Evolutionary conservation across 768 basidiomycete species (phyloP), one percentile per base, ranked within the genome.

Genomic region (Leccinellum rugosiceps): DNA sequence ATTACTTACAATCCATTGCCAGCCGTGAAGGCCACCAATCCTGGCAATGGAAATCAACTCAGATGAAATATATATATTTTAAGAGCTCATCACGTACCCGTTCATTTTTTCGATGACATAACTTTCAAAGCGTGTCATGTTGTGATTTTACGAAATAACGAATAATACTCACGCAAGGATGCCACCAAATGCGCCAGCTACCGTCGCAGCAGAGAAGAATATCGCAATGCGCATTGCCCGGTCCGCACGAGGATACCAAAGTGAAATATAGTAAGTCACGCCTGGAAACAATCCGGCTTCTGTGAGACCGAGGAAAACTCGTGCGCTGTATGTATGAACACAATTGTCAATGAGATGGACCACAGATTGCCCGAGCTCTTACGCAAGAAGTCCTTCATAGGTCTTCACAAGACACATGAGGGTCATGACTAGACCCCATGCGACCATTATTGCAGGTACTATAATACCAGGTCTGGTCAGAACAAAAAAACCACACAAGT

Each of bases 151-250:
- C 6, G n/a, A 13, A 28, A 35, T 19, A 8, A 21, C 13, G 15
- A 25, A 35, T 47, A 17, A 28, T 3, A 54, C 80, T 62, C 65
- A 82, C 54, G 81, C 82, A 30, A 67, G 73, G 47, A 83, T 63
- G 31, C 82, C 81, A 48, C 82, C 80, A 66, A 74, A 83, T 60
- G 74, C 70, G 55, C 77, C 84, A 17, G 83, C 79, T 34, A 81
- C 64, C 2, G 83, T 84, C 11, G 84, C 83, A 35, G 84, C 83
- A 19, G 80, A 80, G 67, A 85, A 85, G 75, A 87, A 86, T 35
- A 87, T 74, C 4, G 85, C 83, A 55, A 85, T 78, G 26, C 85
- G 79, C 63, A 71, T 72, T 17, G 81, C 83, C 45, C 84, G 79
- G 63, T 87, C 85, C 52, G 73, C 72, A 34, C 80, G 74, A 10